Evolutionary conservation across 2,329 filamentous ascomycete species (phyloP).

Genomic region (Sporothrix inflata): DNA sequence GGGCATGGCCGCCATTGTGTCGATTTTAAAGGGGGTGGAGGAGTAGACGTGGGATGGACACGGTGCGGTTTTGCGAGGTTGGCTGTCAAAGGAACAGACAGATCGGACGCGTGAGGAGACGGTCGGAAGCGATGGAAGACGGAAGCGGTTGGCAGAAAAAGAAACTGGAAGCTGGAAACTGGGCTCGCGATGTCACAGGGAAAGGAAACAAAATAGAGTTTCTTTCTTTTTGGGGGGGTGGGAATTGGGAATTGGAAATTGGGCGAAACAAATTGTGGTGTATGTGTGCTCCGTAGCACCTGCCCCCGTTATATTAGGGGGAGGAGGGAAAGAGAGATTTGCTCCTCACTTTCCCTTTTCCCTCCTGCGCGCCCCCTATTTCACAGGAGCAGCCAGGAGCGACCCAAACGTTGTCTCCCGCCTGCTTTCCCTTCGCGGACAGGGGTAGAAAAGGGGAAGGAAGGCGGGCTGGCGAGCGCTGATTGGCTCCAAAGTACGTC

Average conservation of each 20-base stretch:
- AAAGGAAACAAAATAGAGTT: conserved; percentile 28
- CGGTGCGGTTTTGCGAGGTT: background rate
- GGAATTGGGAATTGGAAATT: conserved; percentile 30
- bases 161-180: conserved; percentile 20
- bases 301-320: conserved; percentile 30
- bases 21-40: conserved; percentile 12
- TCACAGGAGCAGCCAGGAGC: conserved; percentile 24
- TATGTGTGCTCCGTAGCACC: conserved; percentile 23
- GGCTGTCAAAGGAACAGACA: background rate
- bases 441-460: conserved; percentile 33
- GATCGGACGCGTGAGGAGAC: conserved; percentile 10
- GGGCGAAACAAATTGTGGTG: conserved; percentile 31
- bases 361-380: conserved; percentile 30
- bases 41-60: conserved; percentile 15
- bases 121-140: background rate
- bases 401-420: conserved; percentile 21
- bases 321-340: conserved; percentile 25
- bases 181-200: conserved; percentile 29
- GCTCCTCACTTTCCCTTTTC: conserved; percentile 24
- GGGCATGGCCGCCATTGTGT: conserved; percentile 65
- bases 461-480: background rate
- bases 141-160: conserved; percentile 15
- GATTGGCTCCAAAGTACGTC: conserved; percentile 26
- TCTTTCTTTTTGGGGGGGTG: conserved; percentile 22
- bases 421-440: conserved; percentile 25